Evolutionary conservation across 768 basidiomycete species (phyloP).

Genomic region (Lactifluus piperatus): DNA sequence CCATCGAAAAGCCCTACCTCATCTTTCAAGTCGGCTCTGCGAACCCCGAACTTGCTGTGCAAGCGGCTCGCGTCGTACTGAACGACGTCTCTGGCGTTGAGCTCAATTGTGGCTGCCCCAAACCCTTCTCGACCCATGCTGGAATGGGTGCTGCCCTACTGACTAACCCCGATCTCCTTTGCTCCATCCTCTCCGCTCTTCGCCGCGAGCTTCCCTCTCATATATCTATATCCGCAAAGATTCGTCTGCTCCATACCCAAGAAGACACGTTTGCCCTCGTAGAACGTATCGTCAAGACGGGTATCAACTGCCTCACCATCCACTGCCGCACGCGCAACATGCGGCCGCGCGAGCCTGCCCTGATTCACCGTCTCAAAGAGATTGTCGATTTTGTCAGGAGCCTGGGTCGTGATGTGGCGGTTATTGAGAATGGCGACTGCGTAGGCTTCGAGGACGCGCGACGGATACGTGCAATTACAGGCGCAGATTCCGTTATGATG

Average conservation of each 20-base stretch:
- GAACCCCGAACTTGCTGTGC: conserved; percentile 81
- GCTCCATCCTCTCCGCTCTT: conserved; percentile 77
- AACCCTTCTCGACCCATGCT: conserved; percentile 86
- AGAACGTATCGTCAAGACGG: conserved; percentile 76
- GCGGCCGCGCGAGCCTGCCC: conserved; percentile 73
- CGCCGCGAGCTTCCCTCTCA: conserved; percentile 62
- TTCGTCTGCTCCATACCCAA: conserved; percentile 77
- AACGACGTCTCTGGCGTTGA: conserved; percentile 91
- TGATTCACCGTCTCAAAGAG: conserved; percentile 69
- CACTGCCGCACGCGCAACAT: conserved; percentile 93
- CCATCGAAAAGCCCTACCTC: conserved; percentile 87
- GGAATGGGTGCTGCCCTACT: conserved; percentile 98
- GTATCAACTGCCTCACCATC: conserved; percentile 83
- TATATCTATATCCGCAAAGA: conserved; percentile 90
- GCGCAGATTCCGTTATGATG: conserved; percentile 94
- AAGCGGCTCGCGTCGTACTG: conserved; percentile 81
- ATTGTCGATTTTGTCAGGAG: conserved; percentile 79
- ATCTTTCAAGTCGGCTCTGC: conserved; percentile 95
- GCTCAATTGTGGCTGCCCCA: conserved; percentile 96
- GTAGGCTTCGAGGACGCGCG: conserved; percentile 68
- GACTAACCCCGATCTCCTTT: conserved; percentile 84
- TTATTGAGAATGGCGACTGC: conserved; percentile 94
- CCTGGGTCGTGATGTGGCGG: conserved; percentile 70
- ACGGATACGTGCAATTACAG: conserved; percentile 65
- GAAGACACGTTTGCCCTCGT: conserved; percentile 89